Evolutionary conservation across 2,329 filamentous ascomycete genomes (phyloP), one percentile per base, ranked within the genome.

Genomic region (Fusarium tupiense): DNA sequence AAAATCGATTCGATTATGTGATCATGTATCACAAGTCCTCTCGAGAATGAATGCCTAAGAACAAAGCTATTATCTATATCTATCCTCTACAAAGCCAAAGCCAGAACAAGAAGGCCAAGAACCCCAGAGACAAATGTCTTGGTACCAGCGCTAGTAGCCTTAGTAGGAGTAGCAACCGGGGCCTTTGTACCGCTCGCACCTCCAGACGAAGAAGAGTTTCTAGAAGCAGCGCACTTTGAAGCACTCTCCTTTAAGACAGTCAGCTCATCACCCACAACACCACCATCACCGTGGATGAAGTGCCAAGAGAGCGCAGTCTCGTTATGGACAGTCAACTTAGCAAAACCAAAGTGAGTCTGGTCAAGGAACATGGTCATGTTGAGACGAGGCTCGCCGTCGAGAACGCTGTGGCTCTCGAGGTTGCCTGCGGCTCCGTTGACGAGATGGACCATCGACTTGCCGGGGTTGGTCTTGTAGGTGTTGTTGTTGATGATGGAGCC

Each of bases 341-440:
- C 41, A 11, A 65, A 65, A 8, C 62, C 62, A 53, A 65, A 65
- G n/a, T 47, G 20, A 4, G 17, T 63, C 26, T 38, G 29, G 19
- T 63, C 58, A 44, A 50, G 44, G 11, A 44, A 16, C 17, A n/a
- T 12, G 24, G 62, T 63, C 8, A 65, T 37, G 6, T 50, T 19
- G 2, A 56, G 52, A 31, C 52, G 52, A n/a, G 44, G 33, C 16
- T 26, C 13, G 22, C 14, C 19, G 3, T 43, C 35, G 22, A 17
- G 33, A 3, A 35, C 43, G 13, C 44, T 40, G 11, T 65, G 62
- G 46, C 62, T 65, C 19, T 65, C 62, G 9, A 53, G 4, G 11
- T 65, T 65, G 5, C 62, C 62, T 22, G 46, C 62, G 16, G 62
- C 62, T 46, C 58, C 62, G 5, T 65, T 65, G 24, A 65, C 24